Conservation (phyloP, 169 alveolate species). For the Perkinsus olseni region DNA sequence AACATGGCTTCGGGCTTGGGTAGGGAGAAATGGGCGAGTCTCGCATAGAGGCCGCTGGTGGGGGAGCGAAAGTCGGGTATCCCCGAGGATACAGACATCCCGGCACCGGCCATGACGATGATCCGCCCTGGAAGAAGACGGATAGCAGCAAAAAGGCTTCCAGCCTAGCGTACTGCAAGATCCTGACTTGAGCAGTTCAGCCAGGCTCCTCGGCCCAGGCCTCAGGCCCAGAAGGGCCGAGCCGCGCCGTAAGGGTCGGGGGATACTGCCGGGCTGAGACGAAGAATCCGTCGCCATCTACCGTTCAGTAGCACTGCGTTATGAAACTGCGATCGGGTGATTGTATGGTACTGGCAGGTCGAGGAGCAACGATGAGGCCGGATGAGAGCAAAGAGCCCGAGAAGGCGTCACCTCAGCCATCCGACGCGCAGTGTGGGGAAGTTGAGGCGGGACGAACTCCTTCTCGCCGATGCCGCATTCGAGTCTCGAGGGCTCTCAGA, state of each 20-base stretch:
- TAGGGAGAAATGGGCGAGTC: neutral
- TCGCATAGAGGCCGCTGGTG: neutral
- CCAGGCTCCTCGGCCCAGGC: neutral
- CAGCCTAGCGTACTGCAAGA: neutral
- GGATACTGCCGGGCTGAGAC: neutral
- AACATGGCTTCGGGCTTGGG: constrained; percentile 66
- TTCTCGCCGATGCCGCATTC: neutral
- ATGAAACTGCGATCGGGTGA: too few species aligned
- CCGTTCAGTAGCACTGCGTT: too few species aligned
- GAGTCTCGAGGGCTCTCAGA: too few species aligned
- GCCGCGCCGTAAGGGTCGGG: neutral
- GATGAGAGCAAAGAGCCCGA: too few species aligned
- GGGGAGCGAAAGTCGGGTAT: neutral
- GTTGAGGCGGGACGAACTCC: neutral
- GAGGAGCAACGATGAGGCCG: too few species aligned
- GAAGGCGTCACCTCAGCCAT: neutral
- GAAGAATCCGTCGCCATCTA: too few species aligned
- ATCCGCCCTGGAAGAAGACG: neutral
- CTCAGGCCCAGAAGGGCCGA: neutral
- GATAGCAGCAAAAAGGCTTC: neutral
- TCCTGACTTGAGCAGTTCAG: neutral
- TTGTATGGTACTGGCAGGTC: too few species aligned
- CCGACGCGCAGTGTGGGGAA: neutral
- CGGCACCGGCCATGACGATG: neutral
- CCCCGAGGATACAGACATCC: neutral